Conservation (phyloP, 768 basidiomycete species). For the Leccinellum luteum region DNA sequence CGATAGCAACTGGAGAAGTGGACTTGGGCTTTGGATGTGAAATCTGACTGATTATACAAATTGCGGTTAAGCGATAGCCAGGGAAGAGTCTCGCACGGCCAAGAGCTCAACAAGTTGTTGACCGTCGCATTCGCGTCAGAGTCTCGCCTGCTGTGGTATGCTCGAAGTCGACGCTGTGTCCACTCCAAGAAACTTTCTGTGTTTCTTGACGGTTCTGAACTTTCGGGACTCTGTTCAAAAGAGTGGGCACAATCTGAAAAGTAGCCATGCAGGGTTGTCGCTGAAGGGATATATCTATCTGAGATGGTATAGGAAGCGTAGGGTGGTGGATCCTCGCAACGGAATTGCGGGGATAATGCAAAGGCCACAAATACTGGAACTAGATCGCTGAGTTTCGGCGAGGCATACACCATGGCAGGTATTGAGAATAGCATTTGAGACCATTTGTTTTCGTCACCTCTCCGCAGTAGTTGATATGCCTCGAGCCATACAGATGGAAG, state of each 20-base stretch:
- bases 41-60: background rate
- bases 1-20: slow-evolving; percentile 13
- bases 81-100: slow-evolving; percentile 12
- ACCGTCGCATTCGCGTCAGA: slow-evolving; percentile 2
- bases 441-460: background rate
- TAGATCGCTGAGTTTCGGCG: background rate
- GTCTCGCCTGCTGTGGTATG: background rate
- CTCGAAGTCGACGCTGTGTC: background rate
- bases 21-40: background rate
- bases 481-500: slow-evolving; percentile 25
- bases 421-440: background rate
- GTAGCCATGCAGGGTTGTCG: background rate
- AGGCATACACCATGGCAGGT: background rate
- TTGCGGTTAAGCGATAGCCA: background rate
- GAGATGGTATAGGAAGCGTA: slow-evolving; percentile 8
- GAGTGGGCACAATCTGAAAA: background rate
- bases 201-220: background rate
- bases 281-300: slow-evolving; percentile 7
- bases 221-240: slow-evolving; percentile 9
- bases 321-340: slow-evolving; percentile 9
- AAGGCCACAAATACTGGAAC: slow-evolving; percentile 25
- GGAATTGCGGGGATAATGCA: slow-evolving; percentile 11
- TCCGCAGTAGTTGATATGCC: slow-evolving; percentile 24
- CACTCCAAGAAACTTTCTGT: background rate
- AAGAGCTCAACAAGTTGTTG: slow-evolving; percentile 2